Evolutionary conservation across 2,329 filamentous ascomycete genomes (phyloP).

Genomic region (Alternaria sp.): DNA sequence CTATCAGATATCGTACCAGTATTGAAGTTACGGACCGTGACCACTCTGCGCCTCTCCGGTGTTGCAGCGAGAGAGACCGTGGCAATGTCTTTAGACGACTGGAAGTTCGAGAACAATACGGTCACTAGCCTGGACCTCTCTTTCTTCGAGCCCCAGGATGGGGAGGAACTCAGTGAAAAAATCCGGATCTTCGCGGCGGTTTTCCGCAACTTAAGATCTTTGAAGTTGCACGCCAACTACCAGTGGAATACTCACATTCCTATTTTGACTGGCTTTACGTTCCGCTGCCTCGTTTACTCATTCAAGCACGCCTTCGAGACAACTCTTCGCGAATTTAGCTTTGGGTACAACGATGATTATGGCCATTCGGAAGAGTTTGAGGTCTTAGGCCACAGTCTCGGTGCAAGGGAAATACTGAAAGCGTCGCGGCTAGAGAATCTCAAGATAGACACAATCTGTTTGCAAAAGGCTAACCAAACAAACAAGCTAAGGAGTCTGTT

Average conservation of each 20-base stretch:
- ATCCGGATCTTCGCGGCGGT: conserved; percentile 5
- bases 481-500: conserved; percentile 10
- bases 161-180: conserved; percentile 8
- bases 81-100: not conserved
- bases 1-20: conserved; percentile 3
- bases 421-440: conserved; percentile 13
- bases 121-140: conserved; percentile 11
- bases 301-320: conserved; percentile 15
- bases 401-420: conserved; percentile 10
- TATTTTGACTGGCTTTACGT: conserved; percentile 4
- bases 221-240: conserved; percentile 7
- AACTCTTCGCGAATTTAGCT: conserved; percentile 14
- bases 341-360: conserved; percentile 5
- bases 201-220: conserved; percentile 5
- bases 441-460: conserved; percentile 17
- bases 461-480: conserved; percentile 8
- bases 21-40: conserved; percentile 8
- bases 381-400: not conserved
- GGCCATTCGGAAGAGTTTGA: not conserved
- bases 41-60: conserved; percentile 2
- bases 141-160: not conserved
- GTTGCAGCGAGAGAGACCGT: not conserved
- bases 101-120: conserved; percentile 12
- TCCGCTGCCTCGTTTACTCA: conserved; percentile 11
- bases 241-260: not conserved